Evolutionary conservation across 345 rosid species (phyloP).

Genomic region (Ailanthus altissimus): DNA sequence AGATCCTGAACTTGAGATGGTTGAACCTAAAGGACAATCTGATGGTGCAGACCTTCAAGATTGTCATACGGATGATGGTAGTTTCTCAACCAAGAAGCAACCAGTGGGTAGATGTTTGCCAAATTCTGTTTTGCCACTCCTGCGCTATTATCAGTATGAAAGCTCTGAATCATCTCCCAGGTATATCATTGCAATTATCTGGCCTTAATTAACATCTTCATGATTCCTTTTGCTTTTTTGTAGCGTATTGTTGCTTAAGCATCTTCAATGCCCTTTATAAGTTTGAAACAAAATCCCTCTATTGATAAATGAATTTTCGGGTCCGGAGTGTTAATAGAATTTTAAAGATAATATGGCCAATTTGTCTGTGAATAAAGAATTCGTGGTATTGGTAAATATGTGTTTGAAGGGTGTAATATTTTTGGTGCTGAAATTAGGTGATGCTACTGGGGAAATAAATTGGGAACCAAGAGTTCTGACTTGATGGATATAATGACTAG

Average conservation of each 20-base stretch:
- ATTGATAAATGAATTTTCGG: neutral
- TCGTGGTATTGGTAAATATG: no score
- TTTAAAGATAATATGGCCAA: no score
- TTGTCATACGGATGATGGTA: slow-evolving; percentile 41
- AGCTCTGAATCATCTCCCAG: slow-evolving; percentile 80
- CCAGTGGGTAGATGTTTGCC: slow-evolving; percentile 53
- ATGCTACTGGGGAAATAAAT: no score
- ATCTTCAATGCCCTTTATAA: neutral
- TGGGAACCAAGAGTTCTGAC: no score
- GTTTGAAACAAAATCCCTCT: neutral
- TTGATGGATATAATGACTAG: no score
- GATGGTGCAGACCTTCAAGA: slow-evolving; percentile 38
- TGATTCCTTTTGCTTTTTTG: neutral
- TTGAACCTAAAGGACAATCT: slow-evolving; percentile 32
- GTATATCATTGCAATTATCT: slow-evolving; percentile 39
- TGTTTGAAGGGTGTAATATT: no score
- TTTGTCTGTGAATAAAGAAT: no score
- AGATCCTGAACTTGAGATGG: slow-evolving; percentile 41
- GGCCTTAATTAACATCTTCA: neutral
- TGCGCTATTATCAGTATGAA: slow-evolving; percentile 68
- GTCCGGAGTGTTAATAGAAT: neutral
- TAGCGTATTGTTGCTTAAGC: slow-evolving; percentile 4
- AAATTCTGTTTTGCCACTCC: slow-evolving; percentile 57
- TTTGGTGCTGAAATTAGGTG: no score
- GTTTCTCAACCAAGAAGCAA: slow-evolving; percentile 46